Evolutionary conservation across 1,284 basidiomycete genomes (phyloP).

Genomic region (Acaromyces ingoldii): DNA sequence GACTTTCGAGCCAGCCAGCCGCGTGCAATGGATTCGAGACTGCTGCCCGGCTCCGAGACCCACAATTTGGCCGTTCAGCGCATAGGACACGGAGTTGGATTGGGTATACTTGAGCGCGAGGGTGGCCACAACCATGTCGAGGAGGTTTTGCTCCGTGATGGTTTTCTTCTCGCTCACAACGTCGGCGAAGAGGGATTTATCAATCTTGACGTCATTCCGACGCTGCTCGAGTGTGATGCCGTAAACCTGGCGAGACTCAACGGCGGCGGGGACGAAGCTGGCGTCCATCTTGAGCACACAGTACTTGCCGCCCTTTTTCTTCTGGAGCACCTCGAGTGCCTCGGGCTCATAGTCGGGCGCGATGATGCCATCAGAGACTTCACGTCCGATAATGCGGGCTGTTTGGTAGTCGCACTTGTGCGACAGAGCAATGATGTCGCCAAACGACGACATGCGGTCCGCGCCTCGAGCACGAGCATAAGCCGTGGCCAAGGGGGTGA

Average conservation of each 20-base stretch:
- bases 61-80: slow-evolving; percentile 84
- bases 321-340: slow-evolving; percentile 82
- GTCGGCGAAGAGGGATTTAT: slow-evolving; percentile 74
- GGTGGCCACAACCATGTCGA: slow-evolving; percentile 62
- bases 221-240: slow-evolving; percentile 86
- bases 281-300: slow-evolving; percentile 68
- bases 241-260: slow-evolving; percentile 93
- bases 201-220: slow-evolving; percentile 86
- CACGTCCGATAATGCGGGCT: slow-evolving; percentile 90
- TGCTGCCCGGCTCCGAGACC: slow-evolving; percentile 97
- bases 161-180: slow-evolving; percentile 82
- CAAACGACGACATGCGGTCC: slow-evolving; percentile 98
- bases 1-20: slow-evolving; percentile 93
- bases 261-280: slow-evolving; percentile 33
- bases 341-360: slow-evolving; percentile 85
- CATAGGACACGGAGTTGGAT: slow-evolving; percentile 97
- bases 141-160: slow-evolving; percentile 36
- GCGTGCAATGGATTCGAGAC: slow-evolving; percentile 97
- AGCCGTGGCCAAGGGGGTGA: slow-evolving; percentile 83
- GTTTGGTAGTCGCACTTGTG: slow-evolving; percentile 88
- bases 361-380: slow-evolving; percentile 96
- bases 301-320: slow-evolving; percentile 99
- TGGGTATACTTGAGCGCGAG: slow-evolving; percentile 98
- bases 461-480: slow-evolving; percentile 96
- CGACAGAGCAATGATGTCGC: slow-evolving; percentile 95